Evolutionary conservation across 192 early-diverging fungal species (phyloP), one percentile per base, ranked within the genome.

Genomic region (Pilaira anomala): DNA sequence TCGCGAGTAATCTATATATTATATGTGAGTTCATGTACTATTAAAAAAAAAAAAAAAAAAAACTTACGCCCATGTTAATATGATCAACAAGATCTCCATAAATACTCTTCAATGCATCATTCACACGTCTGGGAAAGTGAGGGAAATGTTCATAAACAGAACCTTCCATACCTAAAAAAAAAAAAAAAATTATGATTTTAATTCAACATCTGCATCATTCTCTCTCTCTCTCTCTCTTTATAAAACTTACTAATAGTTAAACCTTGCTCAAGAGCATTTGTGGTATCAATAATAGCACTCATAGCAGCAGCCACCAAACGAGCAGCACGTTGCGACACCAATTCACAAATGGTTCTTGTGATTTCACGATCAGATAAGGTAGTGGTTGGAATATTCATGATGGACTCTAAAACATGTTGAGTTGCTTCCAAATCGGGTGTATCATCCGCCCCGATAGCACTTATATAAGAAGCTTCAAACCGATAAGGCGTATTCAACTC

Each of bases 311-410:
- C 89, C 46, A 83, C 77, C 42, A 98, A 75, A 65, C 91, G 84
- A 9, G 93, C 93, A 22, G 93, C 87, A 62, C 94, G 88, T 53
- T 79, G 80, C 14, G 90, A 93, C 36, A 98, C 83, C 45, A 93
- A 68, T 62, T 88, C 81, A 68, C 92, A 92, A 18, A 96, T 74
- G 66, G 71, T 75, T 71, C 88, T 86, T 74, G 91, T 83, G 41
- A 93, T 83, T 72, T 88, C 84, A 52, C 93, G 87, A 75, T 96
- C 96, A 19, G 77, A 67, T 29, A 88, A 68, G 5, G 87, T 85
- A 13, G 93, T 91, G 12, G 62, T 26, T 3, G 85, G 75, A 16
- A 93, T 73, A 42, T 80, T 76, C 55, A 90, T 76, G 30, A 88
- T 79, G 51, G 82, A 80, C 67, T 95, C 91, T 36, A 95, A 72